Conservation (phyloP, 139 green algal genomes). For the Coelastrella sp. region DNA sequence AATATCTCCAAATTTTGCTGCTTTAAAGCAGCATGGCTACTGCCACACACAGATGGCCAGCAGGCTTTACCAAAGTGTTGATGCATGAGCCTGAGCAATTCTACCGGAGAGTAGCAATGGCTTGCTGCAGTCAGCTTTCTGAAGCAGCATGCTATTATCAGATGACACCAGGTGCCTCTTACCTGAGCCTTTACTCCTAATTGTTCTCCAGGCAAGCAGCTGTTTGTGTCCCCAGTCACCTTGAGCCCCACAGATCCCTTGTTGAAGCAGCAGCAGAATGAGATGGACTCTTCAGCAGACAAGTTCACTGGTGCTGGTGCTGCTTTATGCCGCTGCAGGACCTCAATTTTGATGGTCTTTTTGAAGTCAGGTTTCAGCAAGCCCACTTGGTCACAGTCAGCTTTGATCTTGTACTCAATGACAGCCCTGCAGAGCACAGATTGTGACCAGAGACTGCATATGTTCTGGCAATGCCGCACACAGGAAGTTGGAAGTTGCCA, state of each 20-base stretch:
- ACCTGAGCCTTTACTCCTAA: background rate
- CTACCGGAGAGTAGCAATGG: too few relatives aligned
- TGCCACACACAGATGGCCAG: too few relatives aligned
- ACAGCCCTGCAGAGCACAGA: background rate
- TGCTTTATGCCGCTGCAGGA: conserved; percentile 23
- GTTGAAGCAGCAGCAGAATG: conserved; percentile 33
- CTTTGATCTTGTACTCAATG: conserved; percentile 39
- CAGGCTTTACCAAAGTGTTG: too few relatives aligned
- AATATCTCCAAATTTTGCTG: too few relatives aligned
- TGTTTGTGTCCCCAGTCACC: background rate
- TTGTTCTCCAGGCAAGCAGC: conserved; percentile 7
- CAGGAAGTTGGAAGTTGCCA: background rate
- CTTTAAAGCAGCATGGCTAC: too few relatives aligned
- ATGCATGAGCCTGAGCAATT: too few relatives aligned
- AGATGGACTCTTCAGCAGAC: background rate
- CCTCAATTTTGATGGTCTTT: conserved; percentile 3
- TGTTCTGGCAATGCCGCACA: background rate
- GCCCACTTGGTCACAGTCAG: conserved; percentile 24
- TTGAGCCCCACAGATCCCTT: background rate
- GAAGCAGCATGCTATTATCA: background rate
- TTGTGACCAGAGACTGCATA: too few relatives aligned
- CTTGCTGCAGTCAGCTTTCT: background rate
- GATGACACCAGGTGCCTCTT: background rate
- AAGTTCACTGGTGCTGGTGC: background rate
- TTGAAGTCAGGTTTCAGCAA: conserved; percentile 37